Percentiles rank a stretch among this genome's conserved stretches.
Conservation (phyloP, 805 yeast species). For the Sugiyamaella smithiae region DNA sequence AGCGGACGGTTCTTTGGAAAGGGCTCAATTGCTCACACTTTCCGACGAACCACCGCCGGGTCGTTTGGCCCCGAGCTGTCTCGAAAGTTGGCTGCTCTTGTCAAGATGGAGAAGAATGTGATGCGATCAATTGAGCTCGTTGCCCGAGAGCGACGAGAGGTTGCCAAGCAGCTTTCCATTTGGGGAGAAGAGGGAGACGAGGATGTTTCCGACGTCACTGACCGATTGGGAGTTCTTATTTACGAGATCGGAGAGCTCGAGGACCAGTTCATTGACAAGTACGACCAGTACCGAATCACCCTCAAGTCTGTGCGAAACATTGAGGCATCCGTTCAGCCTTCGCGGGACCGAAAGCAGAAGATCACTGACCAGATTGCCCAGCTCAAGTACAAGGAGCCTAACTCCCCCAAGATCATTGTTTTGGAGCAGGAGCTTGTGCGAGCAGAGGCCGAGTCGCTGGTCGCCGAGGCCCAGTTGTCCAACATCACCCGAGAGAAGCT, state of each 20-base stretch:
- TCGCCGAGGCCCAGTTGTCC: conserved; percentile 98
- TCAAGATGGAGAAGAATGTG: conserved; percentile 94
- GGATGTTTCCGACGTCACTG: conserved; percentile 95
- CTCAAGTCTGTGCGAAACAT: conserved; percentile 92
- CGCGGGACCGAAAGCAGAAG: conserved; percentile 96
- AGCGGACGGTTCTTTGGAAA: conserved; percentile 82
- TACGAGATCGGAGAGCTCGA: conserved; percentile 97
- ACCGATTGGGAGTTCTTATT: conserved; percentile 91
- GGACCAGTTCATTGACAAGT: conserved; percentile 96
- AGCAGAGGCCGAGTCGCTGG: conserved; percentile 98
- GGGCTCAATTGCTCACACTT: conserved; percentile 46
- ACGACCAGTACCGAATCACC: conserved; percentile 96
- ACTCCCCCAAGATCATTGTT: conserved; percentile 90
- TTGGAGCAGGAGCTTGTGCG: conserved; percentile 98
- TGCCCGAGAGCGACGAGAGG: conserved; percentile 90
- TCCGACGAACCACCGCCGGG: conserved; percentile 83
- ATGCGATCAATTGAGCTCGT: conserved; percentile 92
- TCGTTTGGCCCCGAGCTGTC: conserved; percentile 93
- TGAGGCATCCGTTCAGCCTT: conserved; percentile 97
- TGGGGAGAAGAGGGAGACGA: conserved; percentile 99
- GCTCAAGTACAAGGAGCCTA: conserved; percentile 97
- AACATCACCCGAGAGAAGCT: conserved; percentile 97
- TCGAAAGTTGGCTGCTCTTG: conserved; percentile 83
- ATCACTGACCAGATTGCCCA: conserved; percentile 97
- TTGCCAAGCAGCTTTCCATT: conserved; percentile 91